Conservation (phyloP, 2,329 filamentous ascomycete genomes). For the Epichloe gansuensis region DNA sequence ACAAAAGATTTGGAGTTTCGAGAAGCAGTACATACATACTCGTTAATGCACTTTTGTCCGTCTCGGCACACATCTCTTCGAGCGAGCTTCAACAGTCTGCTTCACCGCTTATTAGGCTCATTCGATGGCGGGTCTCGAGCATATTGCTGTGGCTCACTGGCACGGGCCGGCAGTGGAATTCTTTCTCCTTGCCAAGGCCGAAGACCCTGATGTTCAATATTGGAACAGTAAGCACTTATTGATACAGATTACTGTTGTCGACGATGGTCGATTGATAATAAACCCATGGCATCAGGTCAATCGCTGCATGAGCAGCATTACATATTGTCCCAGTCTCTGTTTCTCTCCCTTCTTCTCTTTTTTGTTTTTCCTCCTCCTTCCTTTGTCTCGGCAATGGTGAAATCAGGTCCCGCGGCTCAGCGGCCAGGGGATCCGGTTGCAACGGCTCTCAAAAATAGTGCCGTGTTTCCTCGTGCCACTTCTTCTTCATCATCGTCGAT, state of each 20-base stretch:
- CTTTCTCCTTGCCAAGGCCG: neutral
- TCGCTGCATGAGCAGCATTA: too few species aligned
- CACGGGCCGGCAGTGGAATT: neutral
- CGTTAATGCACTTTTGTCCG: neutral
- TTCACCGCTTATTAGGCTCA: neutral
- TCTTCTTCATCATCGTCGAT: too few species aligned
- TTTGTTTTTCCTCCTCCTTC: too few species aligned
- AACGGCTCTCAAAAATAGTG: neutral
- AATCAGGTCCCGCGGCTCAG: neutral
- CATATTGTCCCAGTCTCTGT: too few species aligned
- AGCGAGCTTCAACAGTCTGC: neutral
- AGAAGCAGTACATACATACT: neutral
- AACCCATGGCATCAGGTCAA: too few species aligned
- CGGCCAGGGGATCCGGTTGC: neutral
- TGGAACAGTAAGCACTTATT: neutral
- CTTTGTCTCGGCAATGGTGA: neutral
- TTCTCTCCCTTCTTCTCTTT: too few species aligned
- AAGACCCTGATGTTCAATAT: neutral
- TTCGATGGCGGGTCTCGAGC: neutral
- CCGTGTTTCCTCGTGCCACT: neutral
- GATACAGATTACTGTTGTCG: neutral
- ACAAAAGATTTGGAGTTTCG: too few species aligned
- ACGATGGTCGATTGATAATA: too few species aligned
- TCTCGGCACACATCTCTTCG: neutral
- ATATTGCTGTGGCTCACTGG: neutral